Base-by-base conservation (phyloP, 2,329 filamentous ascomycete genomes). In the Exophiala oligosperma region DNA sequence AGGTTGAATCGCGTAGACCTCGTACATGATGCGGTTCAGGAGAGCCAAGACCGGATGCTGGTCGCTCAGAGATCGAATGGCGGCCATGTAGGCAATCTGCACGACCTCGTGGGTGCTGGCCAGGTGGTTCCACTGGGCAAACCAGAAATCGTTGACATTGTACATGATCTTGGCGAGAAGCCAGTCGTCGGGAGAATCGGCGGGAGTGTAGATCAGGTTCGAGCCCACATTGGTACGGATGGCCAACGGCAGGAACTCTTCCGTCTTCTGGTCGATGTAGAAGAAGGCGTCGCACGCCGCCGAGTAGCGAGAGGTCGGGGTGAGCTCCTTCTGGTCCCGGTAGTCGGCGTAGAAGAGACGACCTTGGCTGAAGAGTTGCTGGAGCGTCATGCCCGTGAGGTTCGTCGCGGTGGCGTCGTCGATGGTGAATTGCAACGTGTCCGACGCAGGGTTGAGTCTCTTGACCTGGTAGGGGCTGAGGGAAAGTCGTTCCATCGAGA, bases 81-180 rank as follows among this genome's bases (percentile, higher is more conserved):
- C 54, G 21, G 54, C 54, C 8, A 56, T 40, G n/a, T 56, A 56
- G 26, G 40, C 40, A 32, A 56, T 56, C 38, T 56, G 54, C 12
- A 56, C 54, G n/a, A 56, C 54, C 29, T 56, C 54, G n/a, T 56
- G 54, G 40, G 54, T 56, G 49, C 54, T 56, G 28, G 54, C 54
- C 17, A 56, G 54, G 40, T 56, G 54, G 12, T 56, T 56, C 54
- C 54, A 56, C 24, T 56, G 54, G 23, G 54, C 54, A 11, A 37
- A 56, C 54, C 54, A 56, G 23, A 56, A 56, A 23, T 56, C 54
- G 40, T 56, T 56, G 38, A 56, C 54, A 24, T 56, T 56, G 32
- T 56, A 56, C 54, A 56, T 56, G 49, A 56, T 56, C 54, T 56
- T 56, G 21, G 54, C 54, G 21, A 56, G 49, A 4, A 56, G 49